Evolutionary conservation across 2,329 filamentous ascomycete genomes (phyloP), one percentile per base, ranked within the genome.

Genomic region (Coniochaeta ligniaria): DNA sequence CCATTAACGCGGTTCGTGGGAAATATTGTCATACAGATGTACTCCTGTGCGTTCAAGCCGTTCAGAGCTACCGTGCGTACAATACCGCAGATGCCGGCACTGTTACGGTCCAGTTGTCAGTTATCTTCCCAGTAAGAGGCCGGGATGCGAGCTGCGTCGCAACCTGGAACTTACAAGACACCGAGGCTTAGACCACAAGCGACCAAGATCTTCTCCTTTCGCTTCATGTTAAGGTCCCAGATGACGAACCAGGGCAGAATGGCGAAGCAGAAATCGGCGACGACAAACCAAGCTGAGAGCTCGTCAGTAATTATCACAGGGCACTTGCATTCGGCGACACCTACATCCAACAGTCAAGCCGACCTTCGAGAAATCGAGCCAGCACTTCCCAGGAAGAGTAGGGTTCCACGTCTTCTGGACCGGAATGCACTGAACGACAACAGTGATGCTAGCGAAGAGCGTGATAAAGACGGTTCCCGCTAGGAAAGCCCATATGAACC

Each of bases 161-260:
- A 35, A 6, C 28, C 28, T 31, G 8, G 7, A 9, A 64, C 70
- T 65, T 65, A 73, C 74, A 77, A 71, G 9, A 77, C 61, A 14
- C 76, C 76, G 1, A 78, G 65, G 50, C 75, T 77, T 1, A 78
- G 66, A 61, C 74, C 75, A 11, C 64, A 63, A 0, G 73, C 69
- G 16, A 77, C 74, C 5, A 72, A 68, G 45, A 76, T 68, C 63
- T 76, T 78, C 58, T 78, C 75, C 20, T 72, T 71, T 17, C 63
- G 70, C 31, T 73, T 73, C 73, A 78, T 78, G 58, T 76, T 74
- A 14, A 77, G 63, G 0, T 70, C 66, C 73, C 75, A 76, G 20
- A 78, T 68, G 5, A 77, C 66, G 8, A 74, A 68, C 74, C 76
- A 78, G 0, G 76, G 76, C 1, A 76, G 69, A 0, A 68, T 55